phyloP scores from a whole-genome alignment of 108 stramenopile genomes.

The Cyclostephanos tholiformis region DNA sequence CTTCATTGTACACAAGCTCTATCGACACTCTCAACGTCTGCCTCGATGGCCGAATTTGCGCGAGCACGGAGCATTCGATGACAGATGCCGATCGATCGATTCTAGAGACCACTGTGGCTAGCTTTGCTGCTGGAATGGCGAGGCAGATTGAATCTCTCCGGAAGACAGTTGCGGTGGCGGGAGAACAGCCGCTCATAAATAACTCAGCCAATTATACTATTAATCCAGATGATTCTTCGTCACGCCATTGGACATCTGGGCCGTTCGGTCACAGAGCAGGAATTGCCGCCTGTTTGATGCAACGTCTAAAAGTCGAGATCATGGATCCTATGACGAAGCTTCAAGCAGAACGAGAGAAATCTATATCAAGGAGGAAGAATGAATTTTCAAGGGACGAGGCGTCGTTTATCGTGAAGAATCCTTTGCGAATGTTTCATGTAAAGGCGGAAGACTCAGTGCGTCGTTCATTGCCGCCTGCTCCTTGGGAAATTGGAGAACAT shows the following conservation, averaged over 20 bases:
- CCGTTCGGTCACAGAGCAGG: constrained; percentile 64
- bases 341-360: constrained; percentile 61
- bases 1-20: constrained; percentile 34
- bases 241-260: constrained; percentile 39
- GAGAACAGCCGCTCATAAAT: constrained; percentile 33
- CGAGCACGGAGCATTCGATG: constrained; percentile 38
- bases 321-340: constrained; percentile 71
- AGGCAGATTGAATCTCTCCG: constrained; percentile 81
- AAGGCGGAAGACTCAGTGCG: neutral
- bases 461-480: constrained; percentile 39
- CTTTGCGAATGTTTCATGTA: constrained; percentile 27
- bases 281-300: constrained; percentile 72
- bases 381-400: constrained; percentile 22
- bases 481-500: constrained; percentile 47
- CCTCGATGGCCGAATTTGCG: constrained; percentile 4
- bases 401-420: constrained; percentile 37
- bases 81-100: constrained; percentile 71
- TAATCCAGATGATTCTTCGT: constrained; percentile 16
- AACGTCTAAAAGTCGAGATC: constrained; percentile 61
- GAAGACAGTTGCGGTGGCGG: constrained; percentile 48
- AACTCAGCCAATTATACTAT: constrained; percentile 23
- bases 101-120: constrained; percentile 81
- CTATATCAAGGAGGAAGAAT: constrained; percentile 1
- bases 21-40: constrained; percentile 42
- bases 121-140: constrained; percentile 80